These are phyloP conservation scores for Picea abies DNA, from an alignment of 83 land plant genomes.

Conservation along the genomic window DNA sequence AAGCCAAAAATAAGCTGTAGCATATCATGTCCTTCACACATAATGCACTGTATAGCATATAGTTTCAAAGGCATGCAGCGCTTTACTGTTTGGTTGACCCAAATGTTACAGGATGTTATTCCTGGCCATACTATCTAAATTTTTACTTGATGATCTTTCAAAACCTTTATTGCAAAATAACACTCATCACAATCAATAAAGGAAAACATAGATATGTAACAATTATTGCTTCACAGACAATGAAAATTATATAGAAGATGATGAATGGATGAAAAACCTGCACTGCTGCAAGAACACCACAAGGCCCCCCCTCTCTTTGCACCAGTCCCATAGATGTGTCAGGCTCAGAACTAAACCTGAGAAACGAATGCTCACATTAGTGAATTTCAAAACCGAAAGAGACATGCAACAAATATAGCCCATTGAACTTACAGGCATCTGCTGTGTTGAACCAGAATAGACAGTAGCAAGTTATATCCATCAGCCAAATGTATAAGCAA, in stretches of 20 bases:
- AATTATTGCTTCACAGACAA: not conserved
- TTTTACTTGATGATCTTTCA: too few relatives aligned
- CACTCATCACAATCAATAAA: too few relatives aligned
- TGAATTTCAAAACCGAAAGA: not conserved
- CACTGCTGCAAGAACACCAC: slow-evolving; percentile 95
- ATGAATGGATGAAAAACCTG: slow-evolving; percentile 56
- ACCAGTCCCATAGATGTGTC: slow-evolving; percentile 96
- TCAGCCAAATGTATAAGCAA: not conserved
- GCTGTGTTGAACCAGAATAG: not conserved
- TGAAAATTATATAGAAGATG: not conserved
- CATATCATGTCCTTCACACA: too few relatives aligned
- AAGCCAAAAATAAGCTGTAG: too few relatives aligned
- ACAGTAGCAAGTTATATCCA: not conserved
- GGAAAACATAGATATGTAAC: too few relatives aligned
- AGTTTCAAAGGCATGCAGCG: too few relatives aligned
- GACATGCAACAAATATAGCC: not conserved
- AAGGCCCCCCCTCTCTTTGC: slow-evolving; percentile 98
- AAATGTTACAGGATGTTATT: too few relatives aligned
- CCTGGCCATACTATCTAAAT: too few relatives aligned
- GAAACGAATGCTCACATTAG: not conserved
- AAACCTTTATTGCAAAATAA: too few relatives aligned
- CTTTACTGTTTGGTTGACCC: too few relatives aligned
- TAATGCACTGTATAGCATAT: too few relatives aligned
- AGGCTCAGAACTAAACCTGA: slow-evolving; percentile 93
- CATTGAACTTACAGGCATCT: not conserved